phyloP scores from a whole-genome alignment of 2,329 filamentous ascomycete species.

The Hortaea sp. region DNA sequence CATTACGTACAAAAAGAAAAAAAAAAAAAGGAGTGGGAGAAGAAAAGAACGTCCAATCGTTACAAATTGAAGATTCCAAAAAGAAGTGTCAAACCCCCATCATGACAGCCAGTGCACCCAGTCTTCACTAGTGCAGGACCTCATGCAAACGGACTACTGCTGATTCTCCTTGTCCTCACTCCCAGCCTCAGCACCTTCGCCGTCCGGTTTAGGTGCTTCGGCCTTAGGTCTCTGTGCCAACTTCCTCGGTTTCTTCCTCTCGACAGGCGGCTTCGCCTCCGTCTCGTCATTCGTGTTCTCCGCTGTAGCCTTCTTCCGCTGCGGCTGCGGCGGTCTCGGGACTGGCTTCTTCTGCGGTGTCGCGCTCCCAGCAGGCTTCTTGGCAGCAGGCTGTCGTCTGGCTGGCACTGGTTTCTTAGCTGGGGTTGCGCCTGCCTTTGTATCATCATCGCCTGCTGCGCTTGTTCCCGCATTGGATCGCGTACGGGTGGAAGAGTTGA shows the following conservation, averaged over 20 bases:
- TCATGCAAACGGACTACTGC: neutral
- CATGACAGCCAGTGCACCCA: no score
- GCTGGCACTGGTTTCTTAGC: constrained; percentile 5
- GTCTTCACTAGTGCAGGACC: no score
- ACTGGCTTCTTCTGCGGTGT: constrained; percentile 4
- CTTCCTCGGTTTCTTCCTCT: constrained; percentile 24
- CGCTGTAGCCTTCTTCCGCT: constrained; percentile 6
- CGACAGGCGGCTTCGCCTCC: constrained; percentile 8
- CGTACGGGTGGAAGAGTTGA: constrained; percentile 5
- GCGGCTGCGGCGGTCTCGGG: constrained; percentile 11
- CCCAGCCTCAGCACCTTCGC: neutral
- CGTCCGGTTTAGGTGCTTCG: constrained; percentile 1
- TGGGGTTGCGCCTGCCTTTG: neutral
- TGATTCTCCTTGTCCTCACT: neutral
- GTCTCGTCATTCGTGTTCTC: constrained; percentile 6
- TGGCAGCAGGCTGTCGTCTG: constrained; percentile 5
- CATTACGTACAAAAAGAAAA: no score
- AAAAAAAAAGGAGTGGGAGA: no score
- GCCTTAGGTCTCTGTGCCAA: constrained; percentile 9
- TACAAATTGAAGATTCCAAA: no score
- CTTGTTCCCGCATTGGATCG: constrained; percentile 9
- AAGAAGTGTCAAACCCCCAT: no score
- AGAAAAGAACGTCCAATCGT: no score
- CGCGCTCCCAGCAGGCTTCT: constrained; percentile 5
- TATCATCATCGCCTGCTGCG: constrained; percentile 3